Percentiles rank a stretch among this genome's conserved stretches.
phyloP scores from a whole-genome alignment of 371 early-diverging fungal genomes.

The Circinella minor region DNA sequence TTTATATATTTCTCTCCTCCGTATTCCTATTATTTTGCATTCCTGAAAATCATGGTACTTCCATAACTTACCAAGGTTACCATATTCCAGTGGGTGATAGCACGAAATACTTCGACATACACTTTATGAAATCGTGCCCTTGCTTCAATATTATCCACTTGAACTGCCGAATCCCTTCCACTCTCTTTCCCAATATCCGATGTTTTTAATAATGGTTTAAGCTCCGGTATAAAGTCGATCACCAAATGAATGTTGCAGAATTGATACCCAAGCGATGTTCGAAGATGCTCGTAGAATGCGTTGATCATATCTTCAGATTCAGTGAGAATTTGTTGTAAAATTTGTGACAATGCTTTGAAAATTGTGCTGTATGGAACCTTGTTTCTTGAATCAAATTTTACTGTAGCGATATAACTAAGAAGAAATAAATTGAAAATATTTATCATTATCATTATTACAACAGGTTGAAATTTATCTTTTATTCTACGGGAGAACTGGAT shows the following conservation, averaged over 20 bases:
- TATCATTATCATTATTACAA: too few relatives aligned
- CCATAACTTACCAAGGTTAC: constrained; percentile 39
- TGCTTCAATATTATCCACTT: constrained; percentile 44
- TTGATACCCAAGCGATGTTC: constrained; percentile 32
- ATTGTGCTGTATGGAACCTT: constrained; percentile 46
- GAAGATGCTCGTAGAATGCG: constrained; percentile 35
- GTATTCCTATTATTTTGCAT: too few relatives aligned
- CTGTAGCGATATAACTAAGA: constrained; percentile 40
- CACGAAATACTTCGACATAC: constrained; percentile 47
- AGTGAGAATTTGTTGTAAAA: constrained; percentile 47
- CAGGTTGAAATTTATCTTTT: too few relatives aligned
- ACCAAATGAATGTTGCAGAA: constrained; percentile 40
- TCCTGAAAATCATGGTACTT: too few relatives aligned
- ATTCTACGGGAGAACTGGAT: too few relatives aligned
- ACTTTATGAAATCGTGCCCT: constrained; percentile 44
- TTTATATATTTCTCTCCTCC: not conserved
- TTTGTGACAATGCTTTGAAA: constrained; percentile 44
- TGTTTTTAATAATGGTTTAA: constrained; percentile 33
- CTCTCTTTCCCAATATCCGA: constrained; percentile 11
- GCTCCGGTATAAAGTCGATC: constrained; percentile 44
- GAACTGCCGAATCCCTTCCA: constrained; percentile 2
- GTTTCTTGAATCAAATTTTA: constrained; percentile 48
- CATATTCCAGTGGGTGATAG: constrained; percentile 45
- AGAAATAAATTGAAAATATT: not conserved
- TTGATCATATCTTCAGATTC: constrained; percentile 48